Base-by-base conservation (phyloP, 495 filamentous ascomycete genomes). In the Staphylotrichum tortipilum region DNA sequence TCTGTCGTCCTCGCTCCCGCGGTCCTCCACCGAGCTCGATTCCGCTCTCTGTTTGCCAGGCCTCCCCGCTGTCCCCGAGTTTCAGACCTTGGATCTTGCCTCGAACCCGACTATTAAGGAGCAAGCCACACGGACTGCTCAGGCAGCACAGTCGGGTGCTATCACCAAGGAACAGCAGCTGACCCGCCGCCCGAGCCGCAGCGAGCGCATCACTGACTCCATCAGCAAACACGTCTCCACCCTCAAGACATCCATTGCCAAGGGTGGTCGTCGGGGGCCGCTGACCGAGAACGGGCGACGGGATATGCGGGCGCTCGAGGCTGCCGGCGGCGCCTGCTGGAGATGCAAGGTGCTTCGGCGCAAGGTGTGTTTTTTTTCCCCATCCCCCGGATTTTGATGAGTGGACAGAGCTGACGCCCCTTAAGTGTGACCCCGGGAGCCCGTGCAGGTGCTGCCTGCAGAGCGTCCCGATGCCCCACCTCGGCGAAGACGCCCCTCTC, bases 261-360 rank as follows among this genome's bases (percentile, higher is more conserved):
- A 64, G 21, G 58, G 59, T 11, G 59, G 59, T 12, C 58, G 62
- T 18, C 47, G 58, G 14, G 60, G 60, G 1, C 60, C 59, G 1
- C 52, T 65, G 5, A 61, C 47, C n/a, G 57, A 58, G 26, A 50
- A 50, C n/a, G 53, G 57, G 19, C 51, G 62, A 9, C 49, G 56
- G 3, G 62, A 53, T 42, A 64, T 64, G 59, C 51, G 52, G 23
- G 59, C 46, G 4, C 29, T 64, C 7, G 62, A 64, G 24, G 48
- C 22, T 1, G 61, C 44, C 8, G 57, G 59, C 11, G 59, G 63
- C 23, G 63, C 65, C 14, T 68, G 65, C 41, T 68, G 65, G 65
- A 54, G 65, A 52, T 68, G 65, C 47, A 64, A 58, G 29, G 59
- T 66, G 7, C 57, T 68, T 22, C 56, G 63, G 21, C 58, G 63